These are phyloP conservation scores for Umbilicus rupestris DNA, from an alignment of 164 flowering plant genomes.

Conservation along the genomic window DNA sequence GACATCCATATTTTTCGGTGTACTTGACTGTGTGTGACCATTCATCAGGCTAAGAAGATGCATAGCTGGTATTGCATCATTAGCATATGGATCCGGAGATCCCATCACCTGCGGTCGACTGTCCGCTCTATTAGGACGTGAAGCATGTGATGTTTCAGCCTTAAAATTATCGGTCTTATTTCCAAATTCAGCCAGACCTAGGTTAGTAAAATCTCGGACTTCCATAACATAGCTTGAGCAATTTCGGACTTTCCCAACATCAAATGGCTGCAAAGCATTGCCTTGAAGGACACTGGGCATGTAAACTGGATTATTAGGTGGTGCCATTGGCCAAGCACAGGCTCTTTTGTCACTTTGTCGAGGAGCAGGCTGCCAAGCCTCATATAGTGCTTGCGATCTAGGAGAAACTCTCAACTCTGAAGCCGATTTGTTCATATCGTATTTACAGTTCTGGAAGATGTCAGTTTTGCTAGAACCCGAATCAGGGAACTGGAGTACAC, in stretches of 20 bases:
- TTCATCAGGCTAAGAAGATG: conserved; percentile 65
- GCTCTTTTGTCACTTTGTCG: conserved; percentile 18
- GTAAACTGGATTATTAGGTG: conserved; percentile 12
- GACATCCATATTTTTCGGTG: conserved; percentile 17
- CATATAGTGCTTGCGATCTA: conserved; percentile 17
- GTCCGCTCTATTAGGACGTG: conserved; percentile 18
- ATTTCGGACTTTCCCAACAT: conserved; percentile 12
- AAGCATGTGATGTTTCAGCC: conserved; percentile 17
- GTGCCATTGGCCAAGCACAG: conserved; percentile 17
- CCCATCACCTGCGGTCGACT: conserved; percentile 17
- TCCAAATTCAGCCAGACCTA: conserved; percentile 17
- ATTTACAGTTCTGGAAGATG: conserved; percentile 19
- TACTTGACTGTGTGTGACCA: conserved; percentile 25
- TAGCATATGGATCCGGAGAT: conserved; percentile 36
- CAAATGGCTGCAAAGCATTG: conserved; percentile 13
- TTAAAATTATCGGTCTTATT: conserved; percentile 16
- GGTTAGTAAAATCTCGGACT: conserved; percentile 13
- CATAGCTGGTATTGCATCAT: conserved; percentile 60
- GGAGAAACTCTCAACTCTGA: conserved; percentile 15
- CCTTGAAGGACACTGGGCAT: conserved; percentile 18
- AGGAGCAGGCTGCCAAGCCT: conserved; percentile 15
- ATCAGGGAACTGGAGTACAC: conserved; percentile 20
- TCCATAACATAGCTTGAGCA: conserved; percentile 11
- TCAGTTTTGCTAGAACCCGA: conserved; percentile 15
- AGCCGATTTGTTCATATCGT: conserved; percentile 15